Percentiles rank a stretch among this genome's conserved stretches.
phyloP scores from a whole-genome alignment of 2,329 filamentous ascomycete genomes.

The Dothideomycetes sp. region DNA sequence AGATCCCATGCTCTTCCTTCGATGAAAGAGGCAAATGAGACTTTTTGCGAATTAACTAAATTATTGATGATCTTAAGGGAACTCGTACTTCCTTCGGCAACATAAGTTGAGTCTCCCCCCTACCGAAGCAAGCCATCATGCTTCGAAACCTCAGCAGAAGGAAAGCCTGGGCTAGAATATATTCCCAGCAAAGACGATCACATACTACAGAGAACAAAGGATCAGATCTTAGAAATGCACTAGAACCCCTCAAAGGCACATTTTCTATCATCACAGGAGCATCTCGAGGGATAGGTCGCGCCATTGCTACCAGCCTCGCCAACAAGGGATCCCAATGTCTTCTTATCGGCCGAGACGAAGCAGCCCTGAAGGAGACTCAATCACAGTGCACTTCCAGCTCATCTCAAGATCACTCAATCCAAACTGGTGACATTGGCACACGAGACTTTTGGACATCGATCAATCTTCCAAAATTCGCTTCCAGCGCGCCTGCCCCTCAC shows the following conservation, averaged over 20 bases:
- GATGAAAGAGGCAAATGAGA: too few relatives aligned
- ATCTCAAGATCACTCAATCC: slow-evolving; percentile 2
- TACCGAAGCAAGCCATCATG: too few relatives aligned
- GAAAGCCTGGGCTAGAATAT: too few relatives aligned
- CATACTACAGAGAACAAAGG: too few relatives aligned
- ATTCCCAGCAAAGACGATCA: too few relatives aligned
- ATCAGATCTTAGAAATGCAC: too few relatives aligned
- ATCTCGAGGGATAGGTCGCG: slow-evolving; percentile 39
- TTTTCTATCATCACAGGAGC: slow-evolving; percentile 36
- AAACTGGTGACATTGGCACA: slow-evolving; percentile 8
- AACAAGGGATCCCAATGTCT: slow-evolving; percentile 27
- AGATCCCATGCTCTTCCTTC: too few relatives aligned
- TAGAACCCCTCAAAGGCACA: not conserved
- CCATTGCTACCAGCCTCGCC: slow-evolving; percentile 37
- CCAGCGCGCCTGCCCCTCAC: not conserved
- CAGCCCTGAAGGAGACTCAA: slow-evolving; percentile 3
- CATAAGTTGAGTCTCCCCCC: too few relatives aligned
- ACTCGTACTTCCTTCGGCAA: too few relatives aligned
- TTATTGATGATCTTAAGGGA: too few relatives aligned
- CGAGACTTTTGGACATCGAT: slow-evolving; percentile 8
- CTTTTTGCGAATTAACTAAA: too few relatives aligned
- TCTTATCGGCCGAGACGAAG: slow-evolving; percentile 9
- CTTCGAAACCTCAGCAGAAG: too few relatives aligned
- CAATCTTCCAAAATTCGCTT: not conserved
- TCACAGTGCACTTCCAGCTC: not conserved